Base-by-base conservation (phyloP, 768 basidiomycete species). In the Lactarius pseudohatsudake region DNA sequence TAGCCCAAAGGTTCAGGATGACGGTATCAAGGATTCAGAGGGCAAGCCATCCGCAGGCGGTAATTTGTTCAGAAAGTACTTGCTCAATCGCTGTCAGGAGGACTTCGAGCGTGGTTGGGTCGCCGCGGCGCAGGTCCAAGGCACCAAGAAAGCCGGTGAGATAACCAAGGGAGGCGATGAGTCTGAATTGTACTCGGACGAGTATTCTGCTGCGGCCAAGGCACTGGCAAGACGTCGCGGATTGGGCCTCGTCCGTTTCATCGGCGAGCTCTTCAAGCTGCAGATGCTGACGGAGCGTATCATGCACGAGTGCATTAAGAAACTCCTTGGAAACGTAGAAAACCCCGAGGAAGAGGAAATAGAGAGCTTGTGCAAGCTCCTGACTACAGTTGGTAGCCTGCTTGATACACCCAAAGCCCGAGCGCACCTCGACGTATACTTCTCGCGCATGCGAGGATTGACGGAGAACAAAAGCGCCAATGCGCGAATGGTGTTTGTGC, bases 261-360 rank as follows among this genome's bases (percentile, higher is more conserved):
- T 98, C 70, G 96, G 96, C 69, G 96, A 98, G 79, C 81, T 98
- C 63, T 98, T 94, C 89, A 98, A 98, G 80, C 82, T 98, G n/a
- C 91, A 92, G 79, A 97, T 98, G 94, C 81, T 98, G 62, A 95
- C 94, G 56, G 94, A 95, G 80, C 89, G 94, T 71, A 96, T 98
- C 80, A 99, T 98, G 92, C 92, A 95, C 81, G 92, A 94, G 78
- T 98, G 96, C 82, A 88, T 98, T 75, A 94, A 94, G 85, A 95
- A 96, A 79, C 84, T 98, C 15, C 81, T 98, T 13, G 86, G 88
- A 63, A 98, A 99, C 74, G 90, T 96, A 64, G 89, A 93, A 71
- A 92, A 93, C 72, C 96, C 95, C 0, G 95, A 98, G 74, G 96
- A 98, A 78, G 96, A 97, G 80, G 96, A 97, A 74, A 91, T 99